phyloP scores from a whole-genome alignment of 2,329 filamentous ascomycete genomes.

The Cordyceps fumosorosea region DNA sequence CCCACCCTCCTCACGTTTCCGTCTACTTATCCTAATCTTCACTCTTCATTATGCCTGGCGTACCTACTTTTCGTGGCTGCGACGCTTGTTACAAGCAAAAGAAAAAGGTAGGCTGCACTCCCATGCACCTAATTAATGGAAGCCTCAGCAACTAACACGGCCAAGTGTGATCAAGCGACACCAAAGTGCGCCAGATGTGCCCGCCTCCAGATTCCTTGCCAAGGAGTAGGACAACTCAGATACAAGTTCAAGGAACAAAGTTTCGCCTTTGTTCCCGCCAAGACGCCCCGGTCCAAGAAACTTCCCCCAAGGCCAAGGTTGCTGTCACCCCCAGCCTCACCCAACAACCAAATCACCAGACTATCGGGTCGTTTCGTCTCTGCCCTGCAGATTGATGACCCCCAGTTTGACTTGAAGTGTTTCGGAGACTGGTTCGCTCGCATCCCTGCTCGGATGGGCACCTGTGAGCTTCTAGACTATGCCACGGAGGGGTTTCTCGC shows the following conservation, averaged over 20 bases:
- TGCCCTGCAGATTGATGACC: conserved; percentile 32
- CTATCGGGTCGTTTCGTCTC: conserved; percentile 22
- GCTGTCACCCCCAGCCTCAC: conserved; percentile 15
- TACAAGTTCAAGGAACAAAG: conserved; percentile 41
- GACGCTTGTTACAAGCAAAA: conserved; percentile 45
- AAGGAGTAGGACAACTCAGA: conserved; percentile 39
- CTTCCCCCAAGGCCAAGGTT: not conserved
- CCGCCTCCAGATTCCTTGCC: conserved; percentile 36
- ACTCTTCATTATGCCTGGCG: conserved; percentile 37
- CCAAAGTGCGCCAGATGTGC: conserved; percentile 40
- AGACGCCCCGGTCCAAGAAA: not conserved
- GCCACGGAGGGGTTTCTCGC: conserved; percentile 25
- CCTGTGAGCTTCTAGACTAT: conserved; percentile 38
- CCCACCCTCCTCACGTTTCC: not conserved
- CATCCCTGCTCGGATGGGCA: conserved; percentile 39
- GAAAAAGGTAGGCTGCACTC: conserved; percentile 38
- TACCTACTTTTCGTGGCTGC: conserved; percentile 43
- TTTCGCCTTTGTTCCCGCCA: not conserved
- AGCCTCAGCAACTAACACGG: not conserved
- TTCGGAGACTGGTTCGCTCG: conserved; percentile 40
- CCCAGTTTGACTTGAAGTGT: conserved; percentile 39
- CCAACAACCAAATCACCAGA: conserved; percentile 25
- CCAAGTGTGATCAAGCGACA: conserved; percentile 39
- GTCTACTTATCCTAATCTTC: not conserved
- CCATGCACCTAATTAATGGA: not conserved